Evolutionary conservation across 192 early-diverging fungal genomes (phyloP), one percentile per base, ranked within the genome.

Genomic region (Coemansia javaensis): DNA sequence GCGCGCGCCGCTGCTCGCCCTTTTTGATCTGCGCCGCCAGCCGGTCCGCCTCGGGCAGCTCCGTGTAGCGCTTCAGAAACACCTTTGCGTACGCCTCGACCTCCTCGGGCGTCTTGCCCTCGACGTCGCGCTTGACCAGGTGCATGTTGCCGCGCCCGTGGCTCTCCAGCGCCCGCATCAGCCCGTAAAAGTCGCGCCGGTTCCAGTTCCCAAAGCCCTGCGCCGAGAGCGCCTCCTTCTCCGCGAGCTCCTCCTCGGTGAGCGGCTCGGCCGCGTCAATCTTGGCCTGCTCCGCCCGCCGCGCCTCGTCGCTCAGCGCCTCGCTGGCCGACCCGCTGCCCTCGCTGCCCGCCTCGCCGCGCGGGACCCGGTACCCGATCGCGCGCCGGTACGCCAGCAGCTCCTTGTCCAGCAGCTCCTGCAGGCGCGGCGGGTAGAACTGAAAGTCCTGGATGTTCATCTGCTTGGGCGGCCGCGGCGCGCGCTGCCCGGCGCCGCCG

Each of bases 141-240:
- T 62, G 49, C 42, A 95, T 50, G 47, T 87, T 83, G 56, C 83
- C 40, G 33, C 86, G 85, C 5, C 96, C 96, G 55, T 86, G 86
- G 62, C 79, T 85, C 42, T 90, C 92, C 53, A 83, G 81, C 5
- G 89, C 91, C 35, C 88, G 88, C 58, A 90, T 81, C 50, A 96
- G 94, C 10, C 77, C 75, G 35, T 77, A 80, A 66, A 95, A 97
- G 37, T 99, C 96, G 23, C 85, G 84, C 44, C 87, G 90, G 31
- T 81, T 79, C 96, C 96, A 99, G 59, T 82, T 85, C 24, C 83
- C 82, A 59, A 96, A 99, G 5, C 89, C 90, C 71, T 91, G 61
- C 57, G 33, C 25, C 27, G 61, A 62, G 4, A 82, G 70, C 47
- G 59, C 47, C 49, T 88, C 90, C 53, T 88, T 91, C 42, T 90